phyloP scores from a whole-genome alignment of 1,139 yeast species.

The Candida mesenterica region DNA sequence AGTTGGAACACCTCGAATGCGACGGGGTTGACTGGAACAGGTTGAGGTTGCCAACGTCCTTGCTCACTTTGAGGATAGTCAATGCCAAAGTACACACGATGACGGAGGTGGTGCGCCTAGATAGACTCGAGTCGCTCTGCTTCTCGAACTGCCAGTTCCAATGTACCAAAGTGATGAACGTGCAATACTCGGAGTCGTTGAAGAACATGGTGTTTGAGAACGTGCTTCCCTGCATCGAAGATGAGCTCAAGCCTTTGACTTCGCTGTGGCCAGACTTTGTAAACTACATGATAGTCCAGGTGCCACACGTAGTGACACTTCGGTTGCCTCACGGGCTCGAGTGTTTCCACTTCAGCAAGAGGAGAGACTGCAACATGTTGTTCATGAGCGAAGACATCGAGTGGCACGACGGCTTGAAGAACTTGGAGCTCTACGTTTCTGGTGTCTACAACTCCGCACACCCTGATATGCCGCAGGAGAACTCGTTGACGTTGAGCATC shows the following conservation, averaged over 20 bases:
- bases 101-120: background rate
- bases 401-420: background rate
- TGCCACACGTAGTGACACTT: background rate
- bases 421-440: conserved; percentile 1
- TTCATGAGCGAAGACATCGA: conserved; percentile 2
- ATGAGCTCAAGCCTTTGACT: background rate
- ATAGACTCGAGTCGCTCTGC: background rate
- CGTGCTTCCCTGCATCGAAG: conserved; percentile 1
- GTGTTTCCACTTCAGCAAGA: background rate
- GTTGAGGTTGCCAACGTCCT: background rate
- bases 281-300: background rate
- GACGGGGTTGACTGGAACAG: background rate
- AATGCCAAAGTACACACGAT: conserved; percentile 1
- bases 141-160: background rate
- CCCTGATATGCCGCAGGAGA: conserved; percentile 3
- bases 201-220: conserved; percentile 1
- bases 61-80: background rate
- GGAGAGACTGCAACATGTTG: conserved; percentile 6
- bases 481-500: background rate
- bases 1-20: background rate
- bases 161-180: background rate
- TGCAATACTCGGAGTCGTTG: conserved; percentile 1
- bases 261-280: background rate
- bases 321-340: conserved; percentile 9
- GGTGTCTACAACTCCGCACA: conserved; percentile 1